These are phyloP conservation scores for Ophiostoma ulmi DNA, from an alignment of 2,329 filamentous ascomycete genomes.

Conservation along the genomic window DNA sequence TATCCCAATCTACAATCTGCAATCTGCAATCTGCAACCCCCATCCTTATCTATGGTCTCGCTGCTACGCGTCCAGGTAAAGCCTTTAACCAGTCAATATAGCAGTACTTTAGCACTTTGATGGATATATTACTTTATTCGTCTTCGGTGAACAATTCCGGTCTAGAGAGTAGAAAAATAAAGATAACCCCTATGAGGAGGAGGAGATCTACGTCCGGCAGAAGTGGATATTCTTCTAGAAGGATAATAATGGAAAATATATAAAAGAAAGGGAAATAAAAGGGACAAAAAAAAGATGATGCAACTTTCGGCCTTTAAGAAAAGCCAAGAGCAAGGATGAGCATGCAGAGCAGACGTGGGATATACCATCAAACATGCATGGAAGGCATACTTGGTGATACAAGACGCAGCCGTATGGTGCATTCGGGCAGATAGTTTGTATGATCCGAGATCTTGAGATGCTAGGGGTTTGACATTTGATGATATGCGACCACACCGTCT, in stretches of 20 bases:
- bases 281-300: background rate
- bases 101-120: background rate
- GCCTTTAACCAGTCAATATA: background rate
- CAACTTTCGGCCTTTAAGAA: background rate
- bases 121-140: background rate
- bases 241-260: background rate
- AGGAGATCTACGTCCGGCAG: background rate
- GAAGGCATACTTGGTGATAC: background rate
- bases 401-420: background rate
- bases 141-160: background rate
- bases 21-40: background rate
- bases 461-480: background rate
- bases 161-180: background rate
- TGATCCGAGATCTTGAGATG: background rate
- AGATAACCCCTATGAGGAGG: background rate
- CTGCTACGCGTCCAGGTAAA: background rate
- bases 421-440: background rate
- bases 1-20: background rate
- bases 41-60: background rate
- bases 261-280: background rate
- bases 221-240: slow-evolving; percentile 7
- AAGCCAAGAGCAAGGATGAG: background rate
- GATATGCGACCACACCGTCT: background rate
- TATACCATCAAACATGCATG: background rate
- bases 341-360: background rate